Evolutionary conservation across 768 basidiomycete genomes (phyloP).

Genomic region (Tulasnella sp.): DNA sequence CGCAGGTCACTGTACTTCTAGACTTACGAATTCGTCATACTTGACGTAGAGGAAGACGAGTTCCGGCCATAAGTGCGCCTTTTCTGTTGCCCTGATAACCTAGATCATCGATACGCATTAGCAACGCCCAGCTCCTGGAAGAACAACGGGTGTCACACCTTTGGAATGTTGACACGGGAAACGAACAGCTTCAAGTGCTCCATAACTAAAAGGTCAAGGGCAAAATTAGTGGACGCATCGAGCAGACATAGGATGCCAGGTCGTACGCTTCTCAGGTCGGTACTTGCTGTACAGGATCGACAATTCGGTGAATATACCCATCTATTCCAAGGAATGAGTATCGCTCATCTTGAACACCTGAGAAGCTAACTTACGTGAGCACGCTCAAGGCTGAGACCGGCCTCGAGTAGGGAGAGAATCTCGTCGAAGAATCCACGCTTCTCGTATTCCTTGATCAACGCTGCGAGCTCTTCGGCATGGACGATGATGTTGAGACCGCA

Average conservation of each 20-base stretch:
- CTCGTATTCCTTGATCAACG: constrained; percentile 79
- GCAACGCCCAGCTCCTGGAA: neutral
- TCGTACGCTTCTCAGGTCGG: constrained; percentile 82
- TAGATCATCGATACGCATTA: constrained; percentile 32
- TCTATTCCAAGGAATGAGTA: constrained; percentile 43
- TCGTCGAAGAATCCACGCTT: constrained; percentile 91
- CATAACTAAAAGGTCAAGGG: constrained; percentile 62
- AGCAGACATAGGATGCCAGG: neutral
- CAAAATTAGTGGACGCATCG: constrained; percentile 25
- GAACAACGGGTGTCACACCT: constrained; percentile 45
- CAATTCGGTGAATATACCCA: constrained; percentile 98
- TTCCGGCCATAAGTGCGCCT: constrained; percentile 96
- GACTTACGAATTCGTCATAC: constrained; percentile 86
- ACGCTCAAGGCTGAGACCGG: constrained; percentile 91
- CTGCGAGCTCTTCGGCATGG: constrained; percentile 80
- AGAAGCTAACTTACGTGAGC: constrained; percentile 62
- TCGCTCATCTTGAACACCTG: neutral
- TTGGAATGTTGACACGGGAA: constrained; percentile 95
- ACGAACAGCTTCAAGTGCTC: constrained; percentile 97
- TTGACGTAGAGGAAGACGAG: constrained; percentile 98
- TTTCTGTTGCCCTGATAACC: constrained; percentile 95
- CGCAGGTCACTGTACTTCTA: neutral
- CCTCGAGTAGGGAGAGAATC: constrained; percentile 84
- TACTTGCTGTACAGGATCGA: constrained; percentile 93
- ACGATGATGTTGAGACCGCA: constrained; percentile 98